Evolutionary conservation across 306 rosid species (phyloP).

Genomic region (Ormosia semicastrata): DNA sequence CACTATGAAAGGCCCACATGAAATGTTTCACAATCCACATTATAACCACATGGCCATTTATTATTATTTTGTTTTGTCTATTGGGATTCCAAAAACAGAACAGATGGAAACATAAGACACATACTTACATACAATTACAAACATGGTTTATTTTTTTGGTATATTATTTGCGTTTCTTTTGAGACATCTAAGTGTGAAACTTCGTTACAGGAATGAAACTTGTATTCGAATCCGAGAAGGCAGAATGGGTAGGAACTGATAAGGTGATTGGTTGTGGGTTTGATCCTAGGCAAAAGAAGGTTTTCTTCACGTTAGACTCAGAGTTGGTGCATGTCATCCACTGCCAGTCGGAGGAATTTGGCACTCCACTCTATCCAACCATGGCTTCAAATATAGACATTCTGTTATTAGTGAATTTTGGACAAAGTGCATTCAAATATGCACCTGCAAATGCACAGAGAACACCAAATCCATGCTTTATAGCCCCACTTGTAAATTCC

Average conservation of each 20-base stretch:
- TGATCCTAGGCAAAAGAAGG: constrained; percentile 88
- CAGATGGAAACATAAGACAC: neutral
- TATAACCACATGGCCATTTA: neutral
- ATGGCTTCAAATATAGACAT: constrained; percentile 65
- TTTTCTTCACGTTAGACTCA: constrained; percentile 86
- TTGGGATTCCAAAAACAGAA: neutral
- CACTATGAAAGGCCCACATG: constrained; percentile 19
- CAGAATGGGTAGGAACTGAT: constrained; percentile 70
- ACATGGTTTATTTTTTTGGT: neutral
- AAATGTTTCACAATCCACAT: neutral
- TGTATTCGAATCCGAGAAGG: constrained; percentile 66
- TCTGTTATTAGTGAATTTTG: constrained; percentile 68
- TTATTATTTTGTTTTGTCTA: neutral
- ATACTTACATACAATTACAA: neutral
- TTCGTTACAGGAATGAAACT: constrained; percentile 66
- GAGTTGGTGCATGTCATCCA: constrained; percentile 69
- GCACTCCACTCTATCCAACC: constrained; percentile 73
- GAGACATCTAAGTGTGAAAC: neutral
- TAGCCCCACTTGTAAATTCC: constrained; percentile 49
- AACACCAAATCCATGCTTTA: constrained; percentile 86
- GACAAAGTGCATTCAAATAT: constrained; percentile 79
- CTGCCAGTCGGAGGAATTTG: constrained; percentile 74
- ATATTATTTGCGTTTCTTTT: neutral
- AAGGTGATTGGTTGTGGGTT: constrained; percentile 91
- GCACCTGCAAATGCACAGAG: constrained; percentile 80